Conservation (phyloP, 2,329 filamentous ascomycete genomes). For the Stachybotrys echinatus region DNA sequence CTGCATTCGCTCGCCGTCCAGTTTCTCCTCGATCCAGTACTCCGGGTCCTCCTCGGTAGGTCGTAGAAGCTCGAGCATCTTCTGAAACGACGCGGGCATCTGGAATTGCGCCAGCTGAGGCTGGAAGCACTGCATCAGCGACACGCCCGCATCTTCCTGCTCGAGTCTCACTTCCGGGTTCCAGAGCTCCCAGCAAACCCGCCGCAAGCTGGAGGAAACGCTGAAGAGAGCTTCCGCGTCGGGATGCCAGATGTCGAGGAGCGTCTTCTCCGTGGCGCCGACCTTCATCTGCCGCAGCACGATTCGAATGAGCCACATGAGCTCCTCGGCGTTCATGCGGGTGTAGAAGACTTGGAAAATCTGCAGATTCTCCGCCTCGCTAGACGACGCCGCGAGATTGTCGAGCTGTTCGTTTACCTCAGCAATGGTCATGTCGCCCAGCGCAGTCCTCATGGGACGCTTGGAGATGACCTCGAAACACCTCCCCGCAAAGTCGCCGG, state of each 20-base stretch:
- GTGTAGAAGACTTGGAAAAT: slow-evolving; percentile 83
- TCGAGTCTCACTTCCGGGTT: slow-evolving; percentile 69
- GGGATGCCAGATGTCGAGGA: slow-evolving; percentile 78
- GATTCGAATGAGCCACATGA: slow-evolving; percentile 93
- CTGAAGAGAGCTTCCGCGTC: slow-evolving; percentile 77
- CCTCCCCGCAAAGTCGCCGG: slow-evolving; percentile 87
- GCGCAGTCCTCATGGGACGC: slow-evolving; percentile 66
- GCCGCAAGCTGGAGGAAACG: slow-evolving; percentile 81
- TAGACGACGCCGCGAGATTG: slow-evolving; percentile 65
- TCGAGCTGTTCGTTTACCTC: slow-evolving; percentile 88
- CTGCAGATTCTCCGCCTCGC: slow-evolving; percentile 77
- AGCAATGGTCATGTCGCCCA: slow-evolving; percentile 76
- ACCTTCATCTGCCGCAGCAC: slow-evolving; percentile 74
- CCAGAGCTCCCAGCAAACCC: slow-evolving; percentile 91
- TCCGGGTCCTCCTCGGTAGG: slow-evolving; percentile 64
- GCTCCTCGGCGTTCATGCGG: slow-evolving; percentile 86
- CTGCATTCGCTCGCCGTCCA: slow-evolving; percentile 96
- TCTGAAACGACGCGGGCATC: slow-evolving; percentile 69
- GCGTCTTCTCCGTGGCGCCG: slow-evolving; percentile 79
- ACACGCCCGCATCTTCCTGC: slow-evolving; percentile 67
- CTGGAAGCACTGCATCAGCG: slow-evolving; percentile 92
- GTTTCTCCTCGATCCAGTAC: slow-evolving; percentile 97
- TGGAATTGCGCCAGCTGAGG: slow-evolving; percentile 93
- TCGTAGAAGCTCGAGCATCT: slow-evolving; percentile 66
- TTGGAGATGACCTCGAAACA: slow-evolving; percentile 86